A percentile compares a stretch with the other conserved stretches of the same genome.
These are phyloP conservation scores for Venturia effusa DNA, from an alignment of 2,329 filamentous ascomycete genomes.

Conservation along the genomic window DNA sequence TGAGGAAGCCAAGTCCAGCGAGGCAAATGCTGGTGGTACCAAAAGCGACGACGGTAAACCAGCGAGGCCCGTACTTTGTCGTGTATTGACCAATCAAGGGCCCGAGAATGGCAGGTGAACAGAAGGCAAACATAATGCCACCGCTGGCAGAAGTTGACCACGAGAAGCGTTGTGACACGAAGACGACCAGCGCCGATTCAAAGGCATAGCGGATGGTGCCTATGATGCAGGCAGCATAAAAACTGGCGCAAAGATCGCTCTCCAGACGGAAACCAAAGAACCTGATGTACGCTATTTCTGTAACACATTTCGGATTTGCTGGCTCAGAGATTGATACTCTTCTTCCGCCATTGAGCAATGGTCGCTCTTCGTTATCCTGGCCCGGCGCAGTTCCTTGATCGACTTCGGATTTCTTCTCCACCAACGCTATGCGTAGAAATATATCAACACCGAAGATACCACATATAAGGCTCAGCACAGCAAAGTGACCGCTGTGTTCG, in stretches of 20 bases:
- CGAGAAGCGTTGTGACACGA: background rate
- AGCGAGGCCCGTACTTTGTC: background rate
- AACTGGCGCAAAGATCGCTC: background rate
- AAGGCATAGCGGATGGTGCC: background rate
- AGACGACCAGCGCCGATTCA: background rate
- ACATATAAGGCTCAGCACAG: background rate
- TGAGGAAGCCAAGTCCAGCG: background rate
- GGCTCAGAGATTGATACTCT: background rate
- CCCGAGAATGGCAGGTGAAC: background rate
- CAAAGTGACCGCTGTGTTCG: slow-evolving; percentile 2
- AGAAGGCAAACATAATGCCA: background rate
- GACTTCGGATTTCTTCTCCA: background rate
- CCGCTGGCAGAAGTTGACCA: background rate
- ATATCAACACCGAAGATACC: slow-evolving; percentile 3
- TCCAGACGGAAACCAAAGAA: background rate
- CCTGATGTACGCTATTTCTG: background rate
- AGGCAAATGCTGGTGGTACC: background rate
- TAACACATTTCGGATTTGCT: background rate
- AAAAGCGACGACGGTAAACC: background rate
- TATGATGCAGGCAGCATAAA: background rate
- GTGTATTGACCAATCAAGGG: background rate
- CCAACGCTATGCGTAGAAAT: background rate
- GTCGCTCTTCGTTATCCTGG: background rate
- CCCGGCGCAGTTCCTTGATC: background rate
- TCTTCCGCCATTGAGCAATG: background rate